A percentile compares a stretch with the other conserved stretches of the same genome.
Evolutionary conservation across 2,329 filamentous ascomycete genomes (phyloP).

Genomic region (Capronia coronata): DNA sequence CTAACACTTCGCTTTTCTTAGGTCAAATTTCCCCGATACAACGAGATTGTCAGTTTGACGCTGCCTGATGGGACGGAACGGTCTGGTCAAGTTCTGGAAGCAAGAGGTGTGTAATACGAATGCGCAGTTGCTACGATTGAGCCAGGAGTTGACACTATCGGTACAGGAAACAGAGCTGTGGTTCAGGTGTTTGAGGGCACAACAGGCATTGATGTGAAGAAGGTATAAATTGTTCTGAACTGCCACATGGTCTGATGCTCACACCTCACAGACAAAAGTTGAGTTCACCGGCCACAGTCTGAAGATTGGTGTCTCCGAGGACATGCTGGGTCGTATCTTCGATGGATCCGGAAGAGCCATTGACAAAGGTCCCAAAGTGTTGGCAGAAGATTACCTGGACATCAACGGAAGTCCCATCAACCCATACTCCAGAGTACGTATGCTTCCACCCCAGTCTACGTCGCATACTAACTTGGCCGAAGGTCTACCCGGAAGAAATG

Average conservation of each 20-base stretch:
- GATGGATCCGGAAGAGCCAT: slow-evolving; percentile 97
- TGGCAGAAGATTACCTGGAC: slow-evolving; percentile 95
- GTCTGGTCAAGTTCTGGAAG: slow-evolving; percentile 93
- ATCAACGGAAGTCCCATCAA: slow-evolving; percentile 99
- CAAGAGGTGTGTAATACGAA: slow-evolving; percentile 64
- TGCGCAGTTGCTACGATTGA: slow-evolving; percentile 1
- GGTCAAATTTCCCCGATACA: slow-evolving; percentile 97
- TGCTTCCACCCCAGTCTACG: slow-evolving; percentile 11
- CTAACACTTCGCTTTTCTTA: slow-evolving; percentile 38
- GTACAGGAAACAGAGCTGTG: slow-evolving; percentile 77
- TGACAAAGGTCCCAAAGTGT: slow-evolving; percentile 96
- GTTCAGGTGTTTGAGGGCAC: slow-evolving; percentile 99
- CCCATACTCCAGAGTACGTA: slow-evolving; percentile 87
- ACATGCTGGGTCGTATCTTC: slow-evolving; percentile 98
- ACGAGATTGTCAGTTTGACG: slow-evolving; percentile 94
- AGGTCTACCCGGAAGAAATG: slow-evolving; percentile 99
- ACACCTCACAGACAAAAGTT: slow-evolving; percentile 70
- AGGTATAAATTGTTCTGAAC: slow-evolving; percentile 52
- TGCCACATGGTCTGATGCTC: slow-evolving; percentile 23
- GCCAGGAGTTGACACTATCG: slow-evolving; percentile 13
- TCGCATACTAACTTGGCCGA: slow-evolving; percentile 19
- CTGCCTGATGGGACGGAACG: slow-evolving; percentile 91
- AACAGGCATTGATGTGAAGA: slow-evolving; percentile 96
- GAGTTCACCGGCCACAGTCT: slow-evolving; percentile 95
- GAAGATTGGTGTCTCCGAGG: slow-evolving; percentile 97